Evolutionary conservation across 257 asterid genomes (phyloP), one percentile per base, ranked within the genome.

Genomic region (Verbena officinalis): DNA sequence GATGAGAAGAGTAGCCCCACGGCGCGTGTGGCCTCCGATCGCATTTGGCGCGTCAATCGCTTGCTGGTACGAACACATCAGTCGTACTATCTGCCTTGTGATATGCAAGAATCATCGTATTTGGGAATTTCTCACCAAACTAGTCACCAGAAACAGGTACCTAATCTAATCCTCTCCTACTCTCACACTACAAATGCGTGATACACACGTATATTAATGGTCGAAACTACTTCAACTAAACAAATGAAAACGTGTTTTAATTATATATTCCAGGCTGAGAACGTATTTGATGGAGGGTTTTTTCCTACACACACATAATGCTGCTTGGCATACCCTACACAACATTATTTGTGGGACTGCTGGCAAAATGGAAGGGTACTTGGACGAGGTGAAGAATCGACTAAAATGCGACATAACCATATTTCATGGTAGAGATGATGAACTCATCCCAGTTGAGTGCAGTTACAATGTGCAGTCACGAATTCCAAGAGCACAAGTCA

Each of bases 311-410:
- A 90, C 99, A 0, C 99, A 93, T 78, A 90, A 87, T 36, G 89
- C 99, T 0, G 96, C 97, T 12, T 93, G 99, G 99, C 99, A 93
- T 24, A 93, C 99, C 0, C 86, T 93, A 2, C 99, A 93, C 89
- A 93, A 93, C 76, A 80, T 93, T 1, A 86, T 93, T 0, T 90
- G 94, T 9, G 99, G 99, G 5, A 88, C 95, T 3, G 99, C 96
- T 2, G 87, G 76, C 0, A 87, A 84, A 65, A 81, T 93, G 9
- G 97, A 93, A 66, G 86, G 73, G 1, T 90, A 93, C 39, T 67
- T 93, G 55, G 92, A 93, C 15, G 84, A 73, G 58, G 87, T 93
- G 9, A 70, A 70, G 56, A 77, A 79, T 21, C 54, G 62, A 1
- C 54, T 88, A 3, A 87, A 80, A 56, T 90, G 97, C 69, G 67